Base-by-base conservation (phyloP, 192 early-diverging fungal genomes). In the Coemansia sp. region DNA sequence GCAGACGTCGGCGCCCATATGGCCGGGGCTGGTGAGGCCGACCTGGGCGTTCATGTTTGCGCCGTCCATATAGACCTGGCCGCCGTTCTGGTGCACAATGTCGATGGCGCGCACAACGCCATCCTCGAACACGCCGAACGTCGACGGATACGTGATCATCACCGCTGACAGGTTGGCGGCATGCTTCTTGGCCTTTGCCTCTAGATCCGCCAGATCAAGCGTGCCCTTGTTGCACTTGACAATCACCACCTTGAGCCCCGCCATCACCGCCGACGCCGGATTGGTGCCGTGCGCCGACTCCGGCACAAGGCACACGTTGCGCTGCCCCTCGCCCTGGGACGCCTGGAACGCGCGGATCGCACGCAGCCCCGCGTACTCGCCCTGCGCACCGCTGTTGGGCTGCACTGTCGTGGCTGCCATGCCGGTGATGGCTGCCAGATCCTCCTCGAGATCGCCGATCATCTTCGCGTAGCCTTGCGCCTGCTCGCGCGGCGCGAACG, bases 111-210 rank as follows among this genome's bases (percentile, higher is more conserved):
- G 88, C 64, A 86, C 65, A 36, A 98, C 92, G 58, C 87, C 89
- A 41, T 91, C 89, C 87, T 99, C 98, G 77, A 99, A 99, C 67
- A 97, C 94, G 71, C 98, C 98, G 83, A 92, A 99, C 18, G 98
- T 99, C 58, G 96, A 98, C 39, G 98, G 98, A 66, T 99, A 99
- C 6, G 98, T 99, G 73, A 99, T 96, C 98, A 99, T 99, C 66
- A 94, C 89, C 12, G 95, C 95, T 24, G 98, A 92, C 58, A 99
- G 88, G 18, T 68, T 75, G 49, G 94, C 91, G 81, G 90, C 89
- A 84, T 97, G 85, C 89, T 95, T 92, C 49, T 67, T 79, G 45
- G 95, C 95, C 87, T 98, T 97, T 60, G 87, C 88, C 72, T 89
- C 85, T 34, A 99, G 86, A 71, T 99, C 98, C 7, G 61, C 88